Evolutionary conservation across 495 filamentous ascomycete species (phyloP), one percentile per base, ranked within the genome.

Genomic region (Cercophora samala): DNA sequence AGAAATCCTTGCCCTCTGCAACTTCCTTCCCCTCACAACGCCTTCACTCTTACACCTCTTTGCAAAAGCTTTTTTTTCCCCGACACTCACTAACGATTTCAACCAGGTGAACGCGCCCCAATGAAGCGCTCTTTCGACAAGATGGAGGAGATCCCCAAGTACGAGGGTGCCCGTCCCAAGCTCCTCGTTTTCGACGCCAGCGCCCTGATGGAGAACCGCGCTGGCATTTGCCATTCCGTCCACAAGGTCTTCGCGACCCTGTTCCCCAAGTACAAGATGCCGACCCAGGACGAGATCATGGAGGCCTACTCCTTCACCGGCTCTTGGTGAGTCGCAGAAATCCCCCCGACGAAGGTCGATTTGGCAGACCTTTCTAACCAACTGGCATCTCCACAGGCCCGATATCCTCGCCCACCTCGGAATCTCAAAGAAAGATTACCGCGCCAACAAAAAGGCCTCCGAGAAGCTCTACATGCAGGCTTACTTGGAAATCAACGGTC

Each of bases 61-160:
- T 9, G 4, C 58, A 24, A 3, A 51, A 62, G 5, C 32, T 18
- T 19, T 18, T 1, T 8, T 15, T 25, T n/a, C n/a, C n/a, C n/a
- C n/a, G n/a, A n/a, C n/a, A 6, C 23, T 22, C 2, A 21, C 21
- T 26, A 26, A 23, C 17, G 18, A 5, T 23, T 25, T 37, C 26
- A n/a, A 46, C 18, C 24, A 21, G 17, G 19, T 21, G 24, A 23
- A 24, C 58, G 17, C 21, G 5, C 25, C 60, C 17, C 37, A 11
- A 46, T 46, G 37, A 62, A 62, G 25, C 25, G 58, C 58, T 26
- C 58, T 22, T 18, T 60, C 24, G 58, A 60, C 4, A 25, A 26
- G 9, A 13, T 46, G 37, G 15, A 17, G 5, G 37, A 46, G 15
- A 46, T 46, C 17, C 58, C 58, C 58, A 60, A 60, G 23, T 60